These are phyloP conservation scores for Rhodotorula diobovata DNA, from an alignment of 768 basidiomycete genomes.

Conservation along the genomic window DNA sequence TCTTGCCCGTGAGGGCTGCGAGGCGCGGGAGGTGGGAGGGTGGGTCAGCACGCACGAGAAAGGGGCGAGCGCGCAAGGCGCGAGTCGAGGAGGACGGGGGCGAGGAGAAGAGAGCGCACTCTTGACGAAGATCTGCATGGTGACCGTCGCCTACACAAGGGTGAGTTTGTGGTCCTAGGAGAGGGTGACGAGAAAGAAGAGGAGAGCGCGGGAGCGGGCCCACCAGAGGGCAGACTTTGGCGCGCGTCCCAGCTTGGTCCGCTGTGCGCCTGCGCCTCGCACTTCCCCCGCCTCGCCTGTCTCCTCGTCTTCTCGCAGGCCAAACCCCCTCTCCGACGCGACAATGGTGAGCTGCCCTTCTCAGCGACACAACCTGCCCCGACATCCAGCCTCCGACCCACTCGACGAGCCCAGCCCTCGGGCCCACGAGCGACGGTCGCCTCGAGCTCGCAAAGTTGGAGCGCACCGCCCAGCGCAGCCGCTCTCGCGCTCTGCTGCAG, in stretches of 20 bases:
- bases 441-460: neutral
- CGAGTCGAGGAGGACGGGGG: slow-evolving; percentile 55
- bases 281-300: neutral
- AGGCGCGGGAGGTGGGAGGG: slow-evolving; percentile 24
- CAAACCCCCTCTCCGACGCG: slow-evolving; percentile 5
- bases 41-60: neutral
- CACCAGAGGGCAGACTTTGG: neutral
- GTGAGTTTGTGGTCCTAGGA: slow-evolving; percentile 14
- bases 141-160: slow-evolving; percentile 24
- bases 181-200: neutral
- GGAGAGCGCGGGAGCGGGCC: neutral
- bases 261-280: neutral
- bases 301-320: neutral
- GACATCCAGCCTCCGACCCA: too few species aligned
- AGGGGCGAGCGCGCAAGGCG: slow-evolving; percentile 42
- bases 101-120: slow-evolving; percentile 7
- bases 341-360: slow-evolving; percentile 1
- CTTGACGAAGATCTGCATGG: slow-evolving; percentile 95
- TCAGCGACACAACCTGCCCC: neutral
- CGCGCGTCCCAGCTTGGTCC: neutral
- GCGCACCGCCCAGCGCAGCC: too few species aligned
- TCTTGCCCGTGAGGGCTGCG: slow-evolving; percentile 94
- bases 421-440: neutral
- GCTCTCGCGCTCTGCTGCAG: neutral
- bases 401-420: neutral